Percentiles rank a stretch among this genome's conserved stretches.
Evolutionary conservation across 2,329 filamentous ascomycete genomes (phyloP).

Genomic region (Fusarium sp.): DNA sequence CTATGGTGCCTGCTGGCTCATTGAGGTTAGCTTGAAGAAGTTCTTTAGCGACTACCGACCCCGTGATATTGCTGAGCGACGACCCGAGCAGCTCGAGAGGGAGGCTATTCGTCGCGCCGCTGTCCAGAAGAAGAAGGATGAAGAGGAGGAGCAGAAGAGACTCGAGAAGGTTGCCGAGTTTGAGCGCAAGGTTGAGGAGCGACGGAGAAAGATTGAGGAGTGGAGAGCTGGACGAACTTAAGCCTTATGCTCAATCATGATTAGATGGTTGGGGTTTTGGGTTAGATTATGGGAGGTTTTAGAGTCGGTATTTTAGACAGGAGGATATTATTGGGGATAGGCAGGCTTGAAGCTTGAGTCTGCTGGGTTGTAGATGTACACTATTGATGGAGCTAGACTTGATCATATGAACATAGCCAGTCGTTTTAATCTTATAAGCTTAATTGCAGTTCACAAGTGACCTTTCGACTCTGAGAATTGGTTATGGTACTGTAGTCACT

Average conservation of each 20-base stretch:
- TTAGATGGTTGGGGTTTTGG: neutral
- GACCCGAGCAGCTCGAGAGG: slow-evolving; percentile 85
- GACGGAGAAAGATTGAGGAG: slow-evolving; percentile 59
- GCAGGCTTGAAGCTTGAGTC: neutral
- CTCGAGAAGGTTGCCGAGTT: slow-evolving; percentile 68
- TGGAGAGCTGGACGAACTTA: slow-evolving; percentile 54
- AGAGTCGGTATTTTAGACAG: slow-evolving; percentile 28
- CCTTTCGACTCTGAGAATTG: neutral
- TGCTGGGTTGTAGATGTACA: slow-evolving; percentile 21
- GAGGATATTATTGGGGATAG: neutral
- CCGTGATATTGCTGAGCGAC: slow-evolving; percentile 89
- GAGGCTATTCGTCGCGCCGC: slow-evolving; percentile 73
- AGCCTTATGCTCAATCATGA: neutral
- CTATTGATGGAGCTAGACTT: slow-evolving; percentile 34
- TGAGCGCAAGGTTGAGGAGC: slow-evolving; percentile 67
- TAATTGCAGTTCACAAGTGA: neutral
- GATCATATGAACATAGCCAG: slow-evolving; percentile 24
- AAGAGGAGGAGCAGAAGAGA: slow-evolving; percentile 65
- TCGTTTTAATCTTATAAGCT: slow-evolving; percentile 1
- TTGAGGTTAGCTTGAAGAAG: slow-evolving; percentile 87
- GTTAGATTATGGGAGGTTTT: slow-evolving; percentile 28
- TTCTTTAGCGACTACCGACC: slow-evolving; percentile 92
- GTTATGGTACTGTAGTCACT: neutral
- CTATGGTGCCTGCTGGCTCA: slow-evolving; percentile 85
- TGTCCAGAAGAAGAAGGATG: slow-evolving; percentile 56